Conservation (phyloP, 495 filamentous ascomycete genomes). For the Parathielavia hyrcaniae region DNA sequence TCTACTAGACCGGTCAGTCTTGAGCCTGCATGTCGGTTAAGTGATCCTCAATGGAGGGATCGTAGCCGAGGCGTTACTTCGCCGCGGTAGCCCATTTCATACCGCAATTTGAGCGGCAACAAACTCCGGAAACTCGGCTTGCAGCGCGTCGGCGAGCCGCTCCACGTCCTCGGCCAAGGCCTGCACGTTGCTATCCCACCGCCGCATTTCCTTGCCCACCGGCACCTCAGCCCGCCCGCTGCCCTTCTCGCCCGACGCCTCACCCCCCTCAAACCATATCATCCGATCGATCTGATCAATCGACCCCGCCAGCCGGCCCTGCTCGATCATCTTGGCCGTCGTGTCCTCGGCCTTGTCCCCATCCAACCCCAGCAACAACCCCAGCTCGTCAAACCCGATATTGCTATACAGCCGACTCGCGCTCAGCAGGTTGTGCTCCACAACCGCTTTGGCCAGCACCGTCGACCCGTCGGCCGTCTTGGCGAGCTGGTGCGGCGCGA, state of each 20-base stretch:
- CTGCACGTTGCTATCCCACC: slow-evolving; percentile 86
- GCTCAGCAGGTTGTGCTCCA: slow-evolving; percentile 90
- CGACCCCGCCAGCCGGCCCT: slow-evolving; percentile 73
- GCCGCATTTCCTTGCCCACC: slow-evolving; percentile 62
- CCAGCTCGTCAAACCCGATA: slow-evolving; percentile 74
- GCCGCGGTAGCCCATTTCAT: neutral
- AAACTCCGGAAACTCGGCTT: slow-evolving; percentile 58
- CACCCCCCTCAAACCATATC: slow-evolving; percentile 73
- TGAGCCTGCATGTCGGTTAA: neutral
- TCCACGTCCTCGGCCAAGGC: slow-evolving; percentile 83
- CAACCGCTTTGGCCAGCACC: slow-evolving; percentile 87
- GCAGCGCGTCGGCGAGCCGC: slow-evolving; percentile 67
- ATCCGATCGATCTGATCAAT: slow-evolving; percentile 92
- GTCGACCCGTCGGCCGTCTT: slow-evolving; percentile 82
- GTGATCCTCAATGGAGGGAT: too few species aligned
- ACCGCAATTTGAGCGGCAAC: slow-evolving; percentile 26
- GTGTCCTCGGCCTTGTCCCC: slow-evolving; percentile 83
- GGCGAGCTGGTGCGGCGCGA: slow-evolving; percentile 84
- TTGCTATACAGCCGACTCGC: slow-evolving; percentile 84
- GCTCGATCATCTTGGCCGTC: slow-evolving; percentile 92
- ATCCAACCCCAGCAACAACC: slow-evolving; percentile 66
- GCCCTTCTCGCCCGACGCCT: slow-evolving; percentile 59
- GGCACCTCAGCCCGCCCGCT: slow-evolving; percentile 52
- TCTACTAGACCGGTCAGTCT: slow-evolving; percentile 8
- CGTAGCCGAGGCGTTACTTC: neutral